These are phyloP conservation scores for Selenicereus undatus DNA, from an alignment of 148 eudicot genomes.

Conservation along the genomic window DNA sequence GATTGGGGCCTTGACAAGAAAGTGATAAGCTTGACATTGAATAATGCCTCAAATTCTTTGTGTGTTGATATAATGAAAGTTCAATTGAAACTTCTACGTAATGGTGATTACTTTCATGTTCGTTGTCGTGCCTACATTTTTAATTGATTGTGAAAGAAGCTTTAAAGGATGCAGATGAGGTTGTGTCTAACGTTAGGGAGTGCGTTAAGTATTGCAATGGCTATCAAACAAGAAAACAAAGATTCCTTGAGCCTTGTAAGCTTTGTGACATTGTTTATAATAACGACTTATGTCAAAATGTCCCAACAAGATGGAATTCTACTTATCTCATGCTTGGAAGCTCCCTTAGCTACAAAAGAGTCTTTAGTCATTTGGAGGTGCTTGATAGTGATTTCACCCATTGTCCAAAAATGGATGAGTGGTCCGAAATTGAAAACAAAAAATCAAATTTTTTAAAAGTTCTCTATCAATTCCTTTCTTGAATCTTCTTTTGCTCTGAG, in stretches of 20 bases:
- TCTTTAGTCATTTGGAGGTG: background rate
- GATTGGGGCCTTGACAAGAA: background rate
- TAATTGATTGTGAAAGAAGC: too few relatives aligned
- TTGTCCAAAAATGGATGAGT: background rate
- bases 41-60: background rate
- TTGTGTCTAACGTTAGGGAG: background rate
- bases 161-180: background rate
- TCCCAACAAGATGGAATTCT: background rate
- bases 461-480: too few relatives aligned
- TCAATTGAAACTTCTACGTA: background rate
- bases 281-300: background rate
- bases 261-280: background rate
- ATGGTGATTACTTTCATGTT: background rate
- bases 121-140: background rate
- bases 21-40: background rate
- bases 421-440: background rate
- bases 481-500: too few relatives aligned
- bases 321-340: background rate
- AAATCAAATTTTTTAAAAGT: too few relatives aligned
- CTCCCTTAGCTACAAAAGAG: background rate
- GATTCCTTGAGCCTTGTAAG: background rate
- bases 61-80: too few relatives aligned
- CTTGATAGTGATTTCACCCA: background rate
- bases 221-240: background rate
- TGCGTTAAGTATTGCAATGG: background rate